A percentile compares a stretch with the other conserved stretches of the same genome.
These are phyloP conservation scores for Stereocaulon alpinum DNA, from an alignment of 495 filamentous ascomycete genomes.

Conservation along the genomic window DNA sequence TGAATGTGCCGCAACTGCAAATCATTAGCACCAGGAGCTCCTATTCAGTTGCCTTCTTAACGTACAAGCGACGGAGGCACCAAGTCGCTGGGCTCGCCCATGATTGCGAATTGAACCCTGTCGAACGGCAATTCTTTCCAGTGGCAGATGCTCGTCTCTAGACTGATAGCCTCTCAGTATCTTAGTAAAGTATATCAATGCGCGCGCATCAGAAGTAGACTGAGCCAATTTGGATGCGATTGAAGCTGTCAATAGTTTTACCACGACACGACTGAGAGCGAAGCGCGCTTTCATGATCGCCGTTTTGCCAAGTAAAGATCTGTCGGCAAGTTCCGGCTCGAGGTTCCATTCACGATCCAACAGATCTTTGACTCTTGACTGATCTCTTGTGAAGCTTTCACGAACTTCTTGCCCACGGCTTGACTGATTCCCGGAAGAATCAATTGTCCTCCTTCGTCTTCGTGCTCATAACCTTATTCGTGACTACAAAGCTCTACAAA, in stretches of 20 bases:
- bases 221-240: not conserved
- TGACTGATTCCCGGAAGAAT: not conserved
- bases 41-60: slow-evolving; percentile 6
- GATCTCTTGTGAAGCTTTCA: not conserved
- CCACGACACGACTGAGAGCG: not conserved
- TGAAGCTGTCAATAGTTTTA: not conserved
- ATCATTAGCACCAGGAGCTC: slow-evolving; percentile 6
- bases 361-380: slow-evolving; percentile 5
- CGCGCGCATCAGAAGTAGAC: not conserved
- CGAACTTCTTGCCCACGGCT: not conserved
- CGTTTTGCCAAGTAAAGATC: too few species aligned
- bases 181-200: not conserved
- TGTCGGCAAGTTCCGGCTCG: not conserved
- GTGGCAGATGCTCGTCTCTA: not conserved
- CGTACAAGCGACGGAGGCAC: slow-evolving; percentile 53
- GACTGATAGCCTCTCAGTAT: not conserved
- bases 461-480: too few species aligned
- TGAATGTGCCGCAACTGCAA: slow-evolving; percentile 75
- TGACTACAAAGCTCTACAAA: not conserved
- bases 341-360: not conserved
- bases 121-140: not conserved
- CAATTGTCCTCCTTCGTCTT: not conserved
- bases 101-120: slow-evolving; percentile 26
- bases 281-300: not conserved
- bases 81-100: slow-evolving; percentile 56